These are phyloP conservation scores for Nicotiana obtusifolia DNA, from an alignment of 257 asterid species.

Conservation along the genomic window DNA sequence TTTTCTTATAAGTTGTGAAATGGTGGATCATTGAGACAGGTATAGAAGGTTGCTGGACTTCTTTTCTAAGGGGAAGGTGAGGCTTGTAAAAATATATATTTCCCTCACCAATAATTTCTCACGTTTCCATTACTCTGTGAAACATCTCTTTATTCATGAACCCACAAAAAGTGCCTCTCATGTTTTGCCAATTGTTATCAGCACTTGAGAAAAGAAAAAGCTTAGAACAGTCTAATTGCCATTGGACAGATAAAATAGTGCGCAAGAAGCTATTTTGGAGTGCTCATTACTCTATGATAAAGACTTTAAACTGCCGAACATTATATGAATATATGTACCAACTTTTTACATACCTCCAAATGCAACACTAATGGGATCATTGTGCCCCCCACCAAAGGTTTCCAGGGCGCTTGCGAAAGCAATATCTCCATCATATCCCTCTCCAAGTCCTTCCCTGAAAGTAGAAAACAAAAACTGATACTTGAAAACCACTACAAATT, in stretches of 20 bases:
- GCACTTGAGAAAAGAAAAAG: neutral
- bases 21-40: neutral
- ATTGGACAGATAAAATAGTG: neutral
- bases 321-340: slow-evolving; percentile 6
- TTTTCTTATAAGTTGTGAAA: neutral
- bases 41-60: neutral
- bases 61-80: neutral
- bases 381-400: slow-evolving; percentile 98
- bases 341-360: slow-evolving; percentile 65
- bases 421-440: slow-evolving; percentile 97
- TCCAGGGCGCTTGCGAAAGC: slow-evolving; percentile 95
- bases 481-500: slow-evolving; percentile 4
- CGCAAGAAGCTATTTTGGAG: neutral
- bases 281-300: neutral
- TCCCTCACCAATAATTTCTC: neutral
- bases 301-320: neutral
- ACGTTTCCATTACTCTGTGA: neutral
- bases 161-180: slow-evolving; percentile 3
- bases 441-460: slow-evolving; percentile 98
- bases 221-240: too few relatives aligned
- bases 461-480: slow-evolving; percentile 18
- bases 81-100: neutral
- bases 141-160: neutral
- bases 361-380: slow-evolving; percentile 98
- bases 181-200: neutral